Percentiles rank a stretch among this genome's conserved stretches.
These are phyloP conservation scores for Solanum stenotomum DNA, from an alignment of 257 asterid species.

Conservation along the genomic window DNA sequence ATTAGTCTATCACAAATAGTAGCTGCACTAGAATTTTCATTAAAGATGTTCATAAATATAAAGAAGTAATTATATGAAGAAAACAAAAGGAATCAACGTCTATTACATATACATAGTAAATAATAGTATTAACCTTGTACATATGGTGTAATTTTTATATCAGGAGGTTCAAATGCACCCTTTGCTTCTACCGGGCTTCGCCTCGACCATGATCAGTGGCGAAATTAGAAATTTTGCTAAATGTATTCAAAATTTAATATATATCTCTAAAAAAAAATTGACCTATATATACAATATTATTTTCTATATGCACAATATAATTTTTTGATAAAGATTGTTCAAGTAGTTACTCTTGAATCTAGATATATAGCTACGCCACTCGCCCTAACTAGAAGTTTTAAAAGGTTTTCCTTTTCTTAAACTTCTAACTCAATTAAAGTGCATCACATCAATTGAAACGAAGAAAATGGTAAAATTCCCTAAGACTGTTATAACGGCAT, in stretches of 20 bases:
- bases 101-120: not conserved
- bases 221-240: too few relatives aligned
- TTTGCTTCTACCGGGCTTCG: not conserved
- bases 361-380: not conserved
- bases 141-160: not conserved
- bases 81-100: not conserved
- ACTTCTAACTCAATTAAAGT: too few relatives aligned
- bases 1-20: not conserved
- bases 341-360: not conserved
- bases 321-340: too few relatives aligned
- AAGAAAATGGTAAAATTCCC: too few relatives aligned
- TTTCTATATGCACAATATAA: too few relatives aligned
- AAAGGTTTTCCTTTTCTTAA: too few relatives aligned
- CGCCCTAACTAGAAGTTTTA: too few relatives aligned
- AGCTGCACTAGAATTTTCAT: too few relatives aligned
- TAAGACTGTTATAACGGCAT: too few relatives aligned
- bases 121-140: not conserved
- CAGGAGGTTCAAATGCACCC: not conserved
- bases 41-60: not conserved
- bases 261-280: not conserved
- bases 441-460: too few relatives aligned
- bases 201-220: accelerated
- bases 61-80: not conserved
- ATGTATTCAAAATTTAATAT: too few relatives aligned
- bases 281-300: too few relatives aligned